phyloP scores from a whole-genome alignment of 495 filamentous ascomycete genomes.

The Penicillium roqueforti region DNA sequence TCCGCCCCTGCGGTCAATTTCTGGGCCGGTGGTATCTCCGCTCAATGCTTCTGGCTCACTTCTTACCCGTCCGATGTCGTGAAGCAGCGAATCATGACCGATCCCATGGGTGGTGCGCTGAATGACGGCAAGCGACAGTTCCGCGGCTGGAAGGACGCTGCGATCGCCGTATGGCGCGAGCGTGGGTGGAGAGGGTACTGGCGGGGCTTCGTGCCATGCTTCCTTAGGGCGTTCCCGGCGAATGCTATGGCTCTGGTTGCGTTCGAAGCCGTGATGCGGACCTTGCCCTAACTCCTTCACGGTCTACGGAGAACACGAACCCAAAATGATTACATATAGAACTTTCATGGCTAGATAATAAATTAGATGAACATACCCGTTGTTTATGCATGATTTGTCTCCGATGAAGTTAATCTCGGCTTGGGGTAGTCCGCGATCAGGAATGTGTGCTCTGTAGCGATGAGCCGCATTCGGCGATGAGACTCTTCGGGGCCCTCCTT shows the following conservation, averaged over 20 bases:
- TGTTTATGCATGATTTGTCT: neutral
- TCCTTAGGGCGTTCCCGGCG: conserved; percentile 90
- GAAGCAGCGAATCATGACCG: conserved; percentile 98
- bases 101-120: conserved; percentile 68
- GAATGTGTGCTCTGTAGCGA: conserved; percentile 24
- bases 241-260: conserved; percentile 92
- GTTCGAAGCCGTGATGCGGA: conserved; percentile 89
- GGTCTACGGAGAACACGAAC: neutral
- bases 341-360: neutral
- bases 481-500: conserved; percentile 13
- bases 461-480: conserved; percentile 19
- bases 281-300: conserved; percentile 47
- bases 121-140: conserved; percentile 67
- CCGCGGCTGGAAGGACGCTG: conserved; percentile 75
- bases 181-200: conserved; percentile 77
- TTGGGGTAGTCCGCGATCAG: conserved; percentile 2
- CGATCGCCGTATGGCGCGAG: conserved; percentile 68
- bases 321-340: neutral
- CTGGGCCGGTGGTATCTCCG: conserved; percentile 90
- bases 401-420: neutral
- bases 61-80: conserved; percentile 92
- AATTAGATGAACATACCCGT: neutral
- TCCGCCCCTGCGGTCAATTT: conserved; percentile 84
- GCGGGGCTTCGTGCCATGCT: conserved; percentile 91
- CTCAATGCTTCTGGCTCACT: conserved; percentile 90